phyloP scores from a whole-genome alignment of 345 rosid genomes.

The Physaria fendleri region DNA sequence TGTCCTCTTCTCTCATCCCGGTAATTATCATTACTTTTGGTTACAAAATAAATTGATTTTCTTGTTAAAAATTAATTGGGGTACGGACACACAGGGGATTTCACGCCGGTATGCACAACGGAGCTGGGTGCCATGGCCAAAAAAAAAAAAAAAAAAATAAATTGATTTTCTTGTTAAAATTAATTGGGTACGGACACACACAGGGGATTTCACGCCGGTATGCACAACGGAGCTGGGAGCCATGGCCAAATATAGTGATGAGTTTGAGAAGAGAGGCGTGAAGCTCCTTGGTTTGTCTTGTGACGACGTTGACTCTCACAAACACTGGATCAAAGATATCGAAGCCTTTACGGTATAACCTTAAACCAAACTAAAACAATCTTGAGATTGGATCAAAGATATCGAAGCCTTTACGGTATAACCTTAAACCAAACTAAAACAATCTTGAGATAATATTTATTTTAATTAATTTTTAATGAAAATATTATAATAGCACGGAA shows the following conservation, averaged over 20 bases:
- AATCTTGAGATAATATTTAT: neutral
- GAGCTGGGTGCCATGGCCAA: slow-evolving; percentile 67
- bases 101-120: slow-evolving; percentile 81
- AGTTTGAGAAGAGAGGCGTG: slow-evolving; percentile 54
- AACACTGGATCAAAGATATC: slow-evolving; percentile 66
- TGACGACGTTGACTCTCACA: slow-evolving; percentile 55
- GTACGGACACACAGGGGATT: slow-evolving; percentile 51
- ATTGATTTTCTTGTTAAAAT: too few relatives aligned
- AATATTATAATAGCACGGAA: slow-evolving; percentile 53
- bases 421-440: neutral
- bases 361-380: neutral
- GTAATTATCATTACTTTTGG: too few relatives aligned
- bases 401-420: slow-evolving; percentile 57
- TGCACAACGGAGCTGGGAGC: slow-evolving; percentile 75
- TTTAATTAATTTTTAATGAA: neutral
- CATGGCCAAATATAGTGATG: slow-evolving; percentile 47
- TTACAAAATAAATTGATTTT: too few relatives aligned
- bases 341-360: slow-evolving; percentile 50
- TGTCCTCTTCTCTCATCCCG: slow-evolving; percentile 78
- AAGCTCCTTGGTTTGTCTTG: slow-evolving; percentile 81
- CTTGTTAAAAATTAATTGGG: too few relatives aligned
- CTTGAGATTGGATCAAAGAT: slow-evolving; percentile 60
- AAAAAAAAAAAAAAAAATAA: too few relatives aligned
- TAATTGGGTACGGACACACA: slow-evolving; percentile 3
- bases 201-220: slow-evolving; percentile 82